Conservation (phyloP, 2,329 filamentous ascomycete species). For the Aspergillus ochraceoroseus region DNA sequence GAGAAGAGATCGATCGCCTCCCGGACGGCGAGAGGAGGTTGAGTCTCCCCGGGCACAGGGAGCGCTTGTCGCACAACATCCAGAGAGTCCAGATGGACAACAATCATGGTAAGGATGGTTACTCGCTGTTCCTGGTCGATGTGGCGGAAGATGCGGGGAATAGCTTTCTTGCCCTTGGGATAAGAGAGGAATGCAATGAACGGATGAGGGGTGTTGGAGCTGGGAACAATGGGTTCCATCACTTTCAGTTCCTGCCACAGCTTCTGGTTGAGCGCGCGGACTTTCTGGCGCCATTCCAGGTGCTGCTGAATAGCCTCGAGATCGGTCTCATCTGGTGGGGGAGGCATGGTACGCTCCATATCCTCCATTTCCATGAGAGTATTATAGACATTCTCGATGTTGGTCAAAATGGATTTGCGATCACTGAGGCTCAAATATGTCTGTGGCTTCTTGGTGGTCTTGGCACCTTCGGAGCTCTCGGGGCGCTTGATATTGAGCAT, state of each 20-base stretch:
- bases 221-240: constrained; percentile 78
- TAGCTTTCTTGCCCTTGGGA: constrained; percentile 91
- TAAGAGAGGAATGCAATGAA: constrained; percentile 96
- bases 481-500: constrained; percentile 90
- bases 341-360: constrained; percentile 75
- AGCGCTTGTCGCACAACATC: constrained; percentile 82
- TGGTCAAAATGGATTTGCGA: constrained; percentile 74
- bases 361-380: constrained; percentile 93
- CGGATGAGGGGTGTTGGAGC: constrained; percentile 67
- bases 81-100: constrained; percentile 85
- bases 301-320: constrained; percentile 67
- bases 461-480: constrained; percentile 60
- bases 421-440: constrained; percentile 59
- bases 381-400: constrained; percentile 83
- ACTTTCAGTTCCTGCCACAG: constrained; percentile 88
- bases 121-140: constrained; percentile 85
- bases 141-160: constrained; percentile 90
- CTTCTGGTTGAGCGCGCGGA: constrained; percentile 66
- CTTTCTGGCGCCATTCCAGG: constrained; percentile 71
- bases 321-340: constrained; percentile 60
- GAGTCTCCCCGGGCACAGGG: constrained; percentile 65
- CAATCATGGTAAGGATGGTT: constrained; percentile 91
- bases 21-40: constrained; percentile 69
- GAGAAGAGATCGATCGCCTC: constrained; percentile 93
- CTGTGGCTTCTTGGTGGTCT: constrained; percentile 47